phyloP scores from a whole-genome alignment of 345 rosid species.

The Anastatica hierochuntica region DNA sequence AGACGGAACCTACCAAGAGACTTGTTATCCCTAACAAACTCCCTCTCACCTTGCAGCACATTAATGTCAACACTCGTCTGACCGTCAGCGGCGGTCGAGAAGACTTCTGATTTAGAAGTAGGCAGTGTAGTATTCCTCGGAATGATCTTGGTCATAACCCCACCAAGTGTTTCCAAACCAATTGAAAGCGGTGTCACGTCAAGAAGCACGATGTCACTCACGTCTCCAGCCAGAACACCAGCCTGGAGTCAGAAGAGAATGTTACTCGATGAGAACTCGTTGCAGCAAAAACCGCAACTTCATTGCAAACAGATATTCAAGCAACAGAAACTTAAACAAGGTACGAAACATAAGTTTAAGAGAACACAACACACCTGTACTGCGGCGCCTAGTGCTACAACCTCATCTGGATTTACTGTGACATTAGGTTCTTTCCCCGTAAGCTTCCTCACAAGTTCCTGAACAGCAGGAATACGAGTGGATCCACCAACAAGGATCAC shows the following conservation, averaged over 20 bases:
- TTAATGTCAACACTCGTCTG: constrained; percentile 98
- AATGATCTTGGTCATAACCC: constrained; percentile 96
- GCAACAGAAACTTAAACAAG: too few species aligned
- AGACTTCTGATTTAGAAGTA: constrained; percentile 95
- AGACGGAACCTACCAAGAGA: constrained; percentile 75
- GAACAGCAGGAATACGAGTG: constrained; percentile 95
- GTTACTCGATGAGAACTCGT: background rate
- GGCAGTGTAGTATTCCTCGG: constrained; percentile 92
- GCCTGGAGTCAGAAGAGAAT: constrained; percentile 37
- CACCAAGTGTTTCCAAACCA: constrained; percentile 94
- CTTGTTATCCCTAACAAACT: constrained; percentile 91
- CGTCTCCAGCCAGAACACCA: constrained; percentile 94
- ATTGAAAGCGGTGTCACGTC: constrained; percentile 83
- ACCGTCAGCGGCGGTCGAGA: constrained; percentile 98
- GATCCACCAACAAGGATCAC: constrained; percentile 98
- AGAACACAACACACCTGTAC: constrained; percentile 65
- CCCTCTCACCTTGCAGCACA: constrained; percentile 95
- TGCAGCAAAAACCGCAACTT: background rate
- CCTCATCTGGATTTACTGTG: constrained; percentile 96
- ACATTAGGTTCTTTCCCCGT: constrained; percentile 95
- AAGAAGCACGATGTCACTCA: constrained; percentile 85
- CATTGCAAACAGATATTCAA: too few species aligned
- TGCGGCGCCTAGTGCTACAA: constrained; percentile 97
- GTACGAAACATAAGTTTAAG: too few species aligned
- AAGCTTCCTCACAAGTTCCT: constrained; percentile 79